Conservation (phyloP, 495 filamentous ascomycete genomes). For the Lasiosphaeria hispida region DNA sequence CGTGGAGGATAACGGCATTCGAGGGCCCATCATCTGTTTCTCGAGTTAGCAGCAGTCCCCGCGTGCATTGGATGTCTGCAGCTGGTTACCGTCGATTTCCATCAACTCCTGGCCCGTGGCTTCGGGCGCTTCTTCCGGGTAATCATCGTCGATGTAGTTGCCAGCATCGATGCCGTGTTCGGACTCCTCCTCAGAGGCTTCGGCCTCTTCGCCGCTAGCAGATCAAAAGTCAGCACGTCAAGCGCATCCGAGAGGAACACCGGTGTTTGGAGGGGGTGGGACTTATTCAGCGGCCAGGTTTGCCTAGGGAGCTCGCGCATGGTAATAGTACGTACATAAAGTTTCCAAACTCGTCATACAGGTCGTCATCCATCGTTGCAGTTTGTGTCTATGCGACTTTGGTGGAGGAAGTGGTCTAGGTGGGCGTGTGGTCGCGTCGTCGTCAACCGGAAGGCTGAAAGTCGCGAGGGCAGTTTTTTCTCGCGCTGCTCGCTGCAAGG, state of each 20-base stretch:
- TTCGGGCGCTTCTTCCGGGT: conserved; percentile 61
- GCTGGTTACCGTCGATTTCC: conserved; percentile 76
- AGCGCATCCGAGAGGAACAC: background rate
- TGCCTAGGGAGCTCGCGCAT: background rate
- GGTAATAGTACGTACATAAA: conserved; percentile 27
- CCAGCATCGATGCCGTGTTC: conserved; percentile 69
- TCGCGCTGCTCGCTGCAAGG: conserved; percentile 15
- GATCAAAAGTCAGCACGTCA: conserved; percentile 9
- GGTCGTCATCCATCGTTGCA: conserved; percentile 36
- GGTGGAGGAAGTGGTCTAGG: background rate
- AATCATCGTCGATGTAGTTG: conserved; percentile 78
- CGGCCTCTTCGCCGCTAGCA: conserved; percentile 67
- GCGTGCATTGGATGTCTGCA: conserved; percentile 2
- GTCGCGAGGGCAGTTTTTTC: conserved; percentile 17
- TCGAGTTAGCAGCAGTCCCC: conserved; percentile 12
- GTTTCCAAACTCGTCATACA: conserved; percentile 41
- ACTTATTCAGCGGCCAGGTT: background rate
- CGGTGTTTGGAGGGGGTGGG: too few species aligned
- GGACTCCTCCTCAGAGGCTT: conserved; percentile 83
- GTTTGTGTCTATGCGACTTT: background rate
- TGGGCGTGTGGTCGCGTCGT: conserved; percentile 5
- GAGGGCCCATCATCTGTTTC: conserved; percentile 75
- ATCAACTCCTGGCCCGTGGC: conserved; percentile 78
- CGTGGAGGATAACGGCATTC: conserved; percentile 93
- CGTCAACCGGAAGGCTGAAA: conserved; percentile 12